Evolutionary conservation across 164 flowering plant genomes (phyloP), one percentile per base, ranked within the genome.

Genomic region (Akebia trifoliata): DNA sequence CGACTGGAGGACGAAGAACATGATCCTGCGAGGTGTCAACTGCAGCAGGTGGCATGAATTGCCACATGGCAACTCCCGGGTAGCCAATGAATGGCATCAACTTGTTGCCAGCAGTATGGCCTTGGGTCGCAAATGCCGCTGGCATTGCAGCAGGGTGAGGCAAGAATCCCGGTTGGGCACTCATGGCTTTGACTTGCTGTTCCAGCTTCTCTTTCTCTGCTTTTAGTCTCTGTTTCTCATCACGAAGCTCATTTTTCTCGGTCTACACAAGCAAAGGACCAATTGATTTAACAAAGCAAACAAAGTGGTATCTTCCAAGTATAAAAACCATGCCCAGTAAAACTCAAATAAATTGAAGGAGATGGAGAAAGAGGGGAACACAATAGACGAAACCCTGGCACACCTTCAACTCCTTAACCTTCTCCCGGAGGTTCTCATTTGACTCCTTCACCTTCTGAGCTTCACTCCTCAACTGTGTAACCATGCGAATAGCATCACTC

Each of bases 61-160:
- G 97, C 96, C 96, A 91, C 96, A 91, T 91, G 17, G 92, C 90
- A 29, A 91, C 87, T 31, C 91, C 90, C 0, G 95, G 95, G 74
- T 84, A 90, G 17, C 95, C 67, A 25, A 87, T 71, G 72, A 84
- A 73, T 0, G 92, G 90, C 67, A 88, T 78, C 69, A 83, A 45
- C 68, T 91, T 91, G 76, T 74, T 77, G 32, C 83, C 84, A 21
- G 76, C 67, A 14, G 79, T 81, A 71, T 81, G 97, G 54, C 74
- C 79, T 51, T 75, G 95, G 10, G 92, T 72, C 24, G 83, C 81
- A 67, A 76, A 85, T 50, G 87, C 78, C 50, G 86, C 77, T 10
- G 86, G 84, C 12, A 83, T 70, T 40, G 82, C 67, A 40, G 87
- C 56, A 42, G 83, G 79, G 11, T 81, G 74, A 51, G 87, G 83